A percentile compares a stretch with the other conserved stretches of the same genome.
Evolutionary conservation across 768 basidiomycete genomes (phyloP).

Genomic region (Phlebiopsis gigantea): DNA sequence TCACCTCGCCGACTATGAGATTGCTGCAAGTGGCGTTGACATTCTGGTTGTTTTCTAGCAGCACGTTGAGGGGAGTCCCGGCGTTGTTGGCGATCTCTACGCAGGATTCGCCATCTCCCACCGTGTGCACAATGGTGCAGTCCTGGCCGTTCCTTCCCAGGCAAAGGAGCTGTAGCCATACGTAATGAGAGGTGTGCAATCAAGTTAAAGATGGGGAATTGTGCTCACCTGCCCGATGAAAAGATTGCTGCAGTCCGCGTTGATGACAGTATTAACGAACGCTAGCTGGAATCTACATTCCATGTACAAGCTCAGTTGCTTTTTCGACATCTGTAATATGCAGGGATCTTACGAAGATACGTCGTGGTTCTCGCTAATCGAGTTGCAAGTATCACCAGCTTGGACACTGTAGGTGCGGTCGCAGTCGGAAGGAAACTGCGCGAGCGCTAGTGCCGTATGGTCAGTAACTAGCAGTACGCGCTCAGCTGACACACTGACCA

Average conservation of each 20-base stretch:
- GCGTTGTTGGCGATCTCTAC: constrained; percentile 32
- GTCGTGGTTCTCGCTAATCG: constrained; percentile 40
- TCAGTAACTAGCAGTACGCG: too few relatives aligned
- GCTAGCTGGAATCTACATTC: constrained; percentile 54
- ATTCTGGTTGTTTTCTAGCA: constrained; percentile 63
- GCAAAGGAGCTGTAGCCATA: constrained; percentile 38
- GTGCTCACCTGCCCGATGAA: constrained; percentile 38
- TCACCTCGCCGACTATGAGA: constrained; percentile 56
- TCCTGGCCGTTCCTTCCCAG: constrained; percentile 53
- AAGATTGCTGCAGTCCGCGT: constrained; percentile 53
- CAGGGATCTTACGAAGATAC: constrained; percentile 39
- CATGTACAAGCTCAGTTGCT: too few relatives aligned
- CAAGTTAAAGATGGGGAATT: background rate
- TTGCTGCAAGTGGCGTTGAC: constrained; percentile 46
- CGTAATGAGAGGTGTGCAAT: background rate
- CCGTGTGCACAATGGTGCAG: constrained; percentile 45
- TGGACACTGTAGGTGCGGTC: constrained; percentile 46
- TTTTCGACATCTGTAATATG: too few relatives aligned
- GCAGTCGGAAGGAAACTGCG: constrained; percentile 33
- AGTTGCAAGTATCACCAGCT: constrained; percentile 49
- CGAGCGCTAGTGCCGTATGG: too few relatives aligned
- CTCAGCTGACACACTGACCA: too few relatives aligned
- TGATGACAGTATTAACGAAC: constrained; percentile 43
- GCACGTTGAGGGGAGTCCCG: constrained; percentile 39
- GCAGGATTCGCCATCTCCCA: constrained; percentile 47